Evolutionary conservation across 305 asterid genomes (phyloP).

Genomic region (Solanum hybrid): DNA sequence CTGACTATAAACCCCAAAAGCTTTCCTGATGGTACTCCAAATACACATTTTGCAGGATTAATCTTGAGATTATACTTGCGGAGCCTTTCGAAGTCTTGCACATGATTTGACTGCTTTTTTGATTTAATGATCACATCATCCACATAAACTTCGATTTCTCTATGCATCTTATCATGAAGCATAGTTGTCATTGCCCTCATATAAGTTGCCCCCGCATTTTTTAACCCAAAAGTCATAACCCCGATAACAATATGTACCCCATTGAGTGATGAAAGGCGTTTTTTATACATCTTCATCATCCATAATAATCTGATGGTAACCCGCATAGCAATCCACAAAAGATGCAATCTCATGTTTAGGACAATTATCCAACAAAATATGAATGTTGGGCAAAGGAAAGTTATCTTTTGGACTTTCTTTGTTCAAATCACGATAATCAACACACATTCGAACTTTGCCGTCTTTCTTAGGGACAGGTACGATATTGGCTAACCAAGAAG

Average conservation of each 20-base stretch:
- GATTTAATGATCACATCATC: not conserved
- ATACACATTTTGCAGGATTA: not conserved
- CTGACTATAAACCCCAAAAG: not conserved
- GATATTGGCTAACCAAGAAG: not conserved
- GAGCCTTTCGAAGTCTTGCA: not conserved
- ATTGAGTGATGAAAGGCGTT: not conserved
- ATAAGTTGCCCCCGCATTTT: not conserved
- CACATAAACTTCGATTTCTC: not conserved
- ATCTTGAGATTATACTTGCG: not conserved
- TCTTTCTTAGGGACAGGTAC: not conserved
- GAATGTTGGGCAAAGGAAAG: not conserved
- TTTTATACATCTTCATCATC: not conserved
- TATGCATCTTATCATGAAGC: not conserved
- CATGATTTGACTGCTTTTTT: not conserved
- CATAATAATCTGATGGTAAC: not conserved
- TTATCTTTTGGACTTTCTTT: not conserved
- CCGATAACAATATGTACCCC: not conserved
- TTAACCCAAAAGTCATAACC: not conserved
- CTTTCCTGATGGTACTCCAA: not conserved
- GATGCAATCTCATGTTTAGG: not conserved
- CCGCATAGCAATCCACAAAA: not conserved
- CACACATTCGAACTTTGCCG: not conserved
- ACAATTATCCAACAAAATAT: too few species aligned
- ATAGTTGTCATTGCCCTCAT: not conserved
- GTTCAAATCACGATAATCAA: not conserved